Conservation (phyloP, 768 basidiomycete genomes). For the Chalciporus chontae region DNA sequence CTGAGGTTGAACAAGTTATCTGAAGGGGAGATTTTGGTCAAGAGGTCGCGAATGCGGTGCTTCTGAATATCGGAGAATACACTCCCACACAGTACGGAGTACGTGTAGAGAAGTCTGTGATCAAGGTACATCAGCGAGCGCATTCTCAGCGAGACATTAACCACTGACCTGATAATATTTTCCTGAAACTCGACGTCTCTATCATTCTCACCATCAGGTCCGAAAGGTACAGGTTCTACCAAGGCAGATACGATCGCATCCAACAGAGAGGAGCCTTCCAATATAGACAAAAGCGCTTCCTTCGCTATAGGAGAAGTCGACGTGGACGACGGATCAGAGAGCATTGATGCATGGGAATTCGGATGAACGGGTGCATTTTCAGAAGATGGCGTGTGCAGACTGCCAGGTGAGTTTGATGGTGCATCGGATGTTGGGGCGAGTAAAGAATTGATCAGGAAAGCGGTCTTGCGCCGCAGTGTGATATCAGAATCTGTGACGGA, state of each 20-base stretch:
- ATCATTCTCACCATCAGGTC: slow-evolving; percentile 62
- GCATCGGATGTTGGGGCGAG: slow-evolving; percentile 46
- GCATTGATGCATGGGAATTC: slow-evolving; percentile 69
- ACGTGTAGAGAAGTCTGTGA: slow-evolving; percentile 50
- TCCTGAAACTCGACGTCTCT: slow-evolving; percentile 66
- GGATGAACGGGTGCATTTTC: slow-evolving; percentile 47
- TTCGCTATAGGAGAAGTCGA: slow-evolving; percentile 50
- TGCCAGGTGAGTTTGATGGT: not conserved
- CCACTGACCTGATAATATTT: slow-evolving; percentile 50
- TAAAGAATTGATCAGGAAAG: slow-evolving; percentile 73
- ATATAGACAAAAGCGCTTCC: slow-evolving; percentile 43
- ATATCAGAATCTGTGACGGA: slow-evolving; percentile 65
- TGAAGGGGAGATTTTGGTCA: slow-evolving; percentile 18
- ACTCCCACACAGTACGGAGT: slow-evolving; percentile 40
- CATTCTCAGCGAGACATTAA: not conserved
- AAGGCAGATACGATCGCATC: slow-evolving; percentile 51
- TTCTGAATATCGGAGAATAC: slow-evolving; percentile 30
- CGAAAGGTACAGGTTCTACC: slow-evolving; percentile 55
- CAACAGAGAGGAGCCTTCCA: slow-evolving; percentile 35
- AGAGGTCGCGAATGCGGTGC: slow-evolving; percentile 23
- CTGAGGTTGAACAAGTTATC: slow-evolving; percentile 28
- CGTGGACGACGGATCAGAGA: slow-evolving; percentile 48
- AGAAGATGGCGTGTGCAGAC: slow-evolving; percentile 22
- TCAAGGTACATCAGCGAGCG: not conserved
- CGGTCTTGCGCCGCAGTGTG: slow-evolving; percentile 69